These are phyloP conservation scores for Haplosporangium sp. DNA, from an alignment of 371 early-diverging fungal species.

Conservation along the genomic window DNA sequence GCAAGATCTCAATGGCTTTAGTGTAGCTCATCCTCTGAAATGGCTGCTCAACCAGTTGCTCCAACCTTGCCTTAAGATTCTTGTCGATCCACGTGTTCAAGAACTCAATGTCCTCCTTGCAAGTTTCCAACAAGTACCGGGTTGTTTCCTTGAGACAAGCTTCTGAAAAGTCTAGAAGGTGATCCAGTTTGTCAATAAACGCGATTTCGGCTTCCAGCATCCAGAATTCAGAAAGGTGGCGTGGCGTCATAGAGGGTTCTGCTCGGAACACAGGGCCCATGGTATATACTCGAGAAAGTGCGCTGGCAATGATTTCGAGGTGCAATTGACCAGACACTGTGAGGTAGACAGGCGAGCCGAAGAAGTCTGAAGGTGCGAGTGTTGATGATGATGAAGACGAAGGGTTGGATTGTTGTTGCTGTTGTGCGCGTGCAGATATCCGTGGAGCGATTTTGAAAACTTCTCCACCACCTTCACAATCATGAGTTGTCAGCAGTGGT, in stretches of 20 bases:
- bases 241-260: constrained; percentile 83
- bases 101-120: constrained; percentile 65
- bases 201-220: constrained; percentile 94
- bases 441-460: constrained; percentile 72
- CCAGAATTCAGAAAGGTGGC: constrained; percentile 95
- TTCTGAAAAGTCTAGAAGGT: constrained; percentile 70
- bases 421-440: constrained; percentile 36
- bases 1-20: constrained; percentile 81
- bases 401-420: constrained; percentile 16
- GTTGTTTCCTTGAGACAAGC: constrained; percentile 64
- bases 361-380: constrained; percentile 71
- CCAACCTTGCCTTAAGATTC: constrained; percentile 56
- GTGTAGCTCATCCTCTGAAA: constrained; percentile 86
- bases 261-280: constrained; percentile 92
- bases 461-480: constrained; percentile 96
- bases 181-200: constrained; percentile 70
- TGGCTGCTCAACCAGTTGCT: constrained; percentile 55
- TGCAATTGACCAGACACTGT: constrained; percentile 95
- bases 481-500: constrained; percentile 86
- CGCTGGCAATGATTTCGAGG: constrained; percentile 81
- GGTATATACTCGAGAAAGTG: constrained; percentile 87
- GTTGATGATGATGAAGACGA: constrained; percentile 10
- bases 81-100: constrained; percentile 67
- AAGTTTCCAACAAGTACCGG: constrained; percentile 60
- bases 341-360: constrained; percentile 79